Conservation (phyloP, 2,329 filamentous ascomycete species). For the Aspergillus terreus region DNA sequence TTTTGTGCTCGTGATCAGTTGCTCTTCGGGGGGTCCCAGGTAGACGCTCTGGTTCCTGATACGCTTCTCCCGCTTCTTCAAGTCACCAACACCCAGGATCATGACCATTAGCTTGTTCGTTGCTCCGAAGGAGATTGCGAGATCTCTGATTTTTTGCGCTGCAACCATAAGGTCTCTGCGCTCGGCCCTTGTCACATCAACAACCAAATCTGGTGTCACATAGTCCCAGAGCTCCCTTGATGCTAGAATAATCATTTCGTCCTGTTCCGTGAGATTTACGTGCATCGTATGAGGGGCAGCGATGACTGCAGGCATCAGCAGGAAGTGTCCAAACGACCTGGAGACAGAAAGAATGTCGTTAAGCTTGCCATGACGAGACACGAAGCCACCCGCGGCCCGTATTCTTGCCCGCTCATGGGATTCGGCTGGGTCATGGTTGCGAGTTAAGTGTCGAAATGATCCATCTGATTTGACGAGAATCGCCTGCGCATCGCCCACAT, state of each 20-base stretch:
- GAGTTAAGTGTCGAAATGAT: slow-evolving; percentile 75
- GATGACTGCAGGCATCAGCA: slow-evolving; percentile 87
- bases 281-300: slow-evolving; percentile 81
- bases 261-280: slow-evolving; percentile 75
- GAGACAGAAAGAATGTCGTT: slow-evolving; percentile 92
- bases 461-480: slow-evolving; percentile 90
- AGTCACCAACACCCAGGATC: slow-evolving; percentile 89
- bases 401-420: slow-evolving; percentile 80
- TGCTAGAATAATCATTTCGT: slow-evolving; percentile 89
- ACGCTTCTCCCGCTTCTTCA: slow-evolving; percentile 74
- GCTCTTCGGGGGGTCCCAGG: slow-evolving; percentile 67
- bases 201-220: slow-evolving; percentile 80
- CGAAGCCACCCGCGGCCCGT: slow-evolving; percentile 89
- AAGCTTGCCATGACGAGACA: slow-evolving; percentile 87
- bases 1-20: slow-evolving; percentile 60
- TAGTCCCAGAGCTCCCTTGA: slow-evolving; percentile 96
- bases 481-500: slow-evolving; percentile 94
- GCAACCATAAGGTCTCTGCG: slow-evolving; percentile 89
- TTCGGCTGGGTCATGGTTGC: slow-evolving; percentile 91
- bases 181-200: slow-evolving; percentile 85
- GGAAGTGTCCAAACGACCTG: slow-evolving; percentile 89
- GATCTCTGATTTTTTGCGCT: slow-evolving; percentile 86
- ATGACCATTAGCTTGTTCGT: slow-evolving; percentile 98
- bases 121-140: slow-evolving; percentile 93
- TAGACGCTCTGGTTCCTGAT: slow-evolving; percentile 81